These are phyloP conservation scores for Neurospora africana DNA, from an alignment of 495 filamentous ascomycete genomes.

Conservation along the genomic window DNA sequence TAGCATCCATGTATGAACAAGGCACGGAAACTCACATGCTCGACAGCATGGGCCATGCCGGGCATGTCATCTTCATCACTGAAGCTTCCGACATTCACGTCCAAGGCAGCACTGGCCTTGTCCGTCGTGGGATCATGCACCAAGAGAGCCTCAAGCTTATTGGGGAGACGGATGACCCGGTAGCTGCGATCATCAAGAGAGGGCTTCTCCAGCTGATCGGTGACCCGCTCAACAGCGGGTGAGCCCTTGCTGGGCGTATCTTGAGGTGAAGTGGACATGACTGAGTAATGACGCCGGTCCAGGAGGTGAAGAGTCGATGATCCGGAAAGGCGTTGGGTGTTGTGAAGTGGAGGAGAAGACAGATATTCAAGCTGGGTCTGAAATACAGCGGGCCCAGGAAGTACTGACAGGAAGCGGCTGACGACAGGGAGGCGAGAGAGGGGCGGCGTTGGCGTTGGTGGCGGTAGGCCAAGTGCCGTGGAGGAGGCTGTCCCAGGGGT, in stretches of 20 bases:
- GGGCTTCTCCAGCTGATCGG: conserved; percentile 76
- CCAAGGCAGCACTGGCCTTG: conserved; percentile 90
- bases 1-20: background rate
- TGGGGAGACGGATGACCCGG: conserved; percentile 72
- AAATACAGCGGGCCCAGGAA: background rate
- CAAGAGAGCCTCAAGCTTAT: conserved; percentile 85
- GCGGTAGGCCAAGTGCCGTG: background rate
- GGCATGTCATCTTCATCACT: conserved; percentile 85
- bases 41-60: conserved; percentile 86
- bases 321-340: conserved; percentile 2
- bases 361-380: conserved; percentile 1
- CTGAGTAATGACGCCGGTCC: background rate
- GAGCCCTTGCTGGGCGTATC: conserved; percentile 15
- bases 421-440: background rate
- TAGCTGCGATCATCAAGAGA: conserved; percentile 83
- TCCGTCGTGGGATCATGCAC: conserved; percentile 94
- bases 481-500: background rate
- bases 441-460: background rate
- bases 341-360: background rate
- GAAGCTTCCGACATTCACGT: conserved; percentile 93
- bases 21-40: conserved; percentile 38
- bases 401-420: background rate
- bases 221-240: conserved; percentile 51
- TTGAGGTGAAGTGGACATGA: conserved; percentile 16
- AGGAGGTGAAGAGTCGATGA: background rate